phyloP scores from a whole-genome alignment of 768 basidiomycete genomes.

The Erythrobasidium yunnanense region DNA sequence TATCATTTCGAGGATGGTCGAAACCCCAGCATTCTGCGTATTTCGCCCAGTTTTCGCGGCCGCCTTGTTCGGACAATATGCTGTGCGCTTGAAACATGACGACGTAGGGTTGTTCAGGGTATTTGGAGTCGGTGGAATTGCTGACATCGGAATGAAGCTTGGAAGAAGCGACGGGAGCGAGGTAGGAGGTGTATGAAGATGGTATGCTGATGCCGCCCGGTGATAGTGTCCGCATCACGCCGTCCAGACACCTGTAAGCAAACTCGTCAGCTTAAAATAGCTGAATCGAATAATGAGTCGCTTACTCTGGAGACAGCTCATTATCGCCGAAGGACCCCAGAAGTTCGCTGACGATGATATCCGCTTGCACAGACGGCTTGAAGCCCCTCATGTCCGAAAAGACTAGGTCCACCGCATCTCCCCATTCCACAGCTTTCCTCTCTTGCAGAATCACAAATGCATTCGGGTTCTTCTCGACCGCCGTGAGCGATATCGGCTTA shows the following conservation, averaged over 20 bases:
- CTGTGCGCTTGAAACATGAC: slow-evolving; percentile 96
- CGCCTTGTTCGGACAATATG: slow-evolving; percentile 66
- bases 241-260: slow-evolving; percentile 61
- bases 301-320: slow-evolving; percentile 76
- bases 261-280: neutral
- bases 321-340: slow-evolving; percentile 97
- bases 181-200: slow-evolving; percentile 83
- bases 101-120: slow-evolving; percentile 88
- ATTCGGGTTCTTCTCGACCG: slow-evolving; percentile 92
- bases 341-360: slow-evolving; percentile 89
- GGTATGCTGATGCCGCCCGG: slow-evolving; percentile 93
- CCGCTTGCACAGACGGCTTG: slow-evolving; percentile 64
- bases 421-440: slow-evolving; percentile 72
- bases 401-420: slow-evolving; percentile 62
- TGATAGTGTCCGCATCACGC: slow-evolving; percentile 85
- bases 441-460: slow-evolving; percentile 88
- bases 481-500: slow-evolving; percentile 56
- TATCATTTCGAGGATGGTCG: slow-evolving; percentile 77
- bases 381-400: slow-evolving; percentile 88
- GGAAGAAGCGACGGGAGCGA: slow-evolving; percentile 86
- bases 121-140: slow-evolving; percentile 50
- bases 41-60: slow-evolving; percentile 42
- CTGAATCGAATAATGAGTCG: neutral
- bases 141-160: slow-evolving; percentile 60
- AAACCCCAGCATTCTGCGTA: slow-evolving; percentile 95